phyloP scores from a whole-genome alignment of 2,329 filamentous ascomycete species.

The Penicillium sp. region DNA sequence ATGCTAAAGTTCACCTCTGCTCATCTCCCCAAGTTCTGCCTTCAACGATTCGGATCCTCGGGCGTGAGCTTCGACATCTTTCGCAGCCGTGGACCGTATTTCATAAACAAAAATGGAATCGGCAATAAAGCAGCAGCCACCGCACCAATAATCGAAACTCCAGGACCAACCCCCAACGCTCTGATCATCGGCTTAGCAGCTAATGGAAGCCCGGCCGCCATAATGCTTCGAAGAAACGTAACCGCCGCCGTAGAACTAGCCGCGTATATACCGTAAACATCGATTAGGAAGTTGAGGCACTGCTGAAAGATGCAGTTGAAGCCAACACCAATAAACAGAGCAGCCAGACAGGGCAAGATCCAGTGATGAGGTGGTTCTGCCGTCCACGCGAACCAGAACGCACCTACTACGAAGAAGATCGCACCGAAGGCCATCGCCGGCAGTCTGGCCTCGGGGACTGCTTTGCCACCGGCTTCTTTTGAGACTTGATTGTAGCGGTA shows the following conservation, averaged over 20 bases:
- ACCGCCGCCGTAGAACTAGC: constrained; percentile 43
- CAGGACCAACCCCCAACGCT: constrained; percentile 41
- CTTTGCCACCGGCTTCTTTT: constrained; percentile 25
- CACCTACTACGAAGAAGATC: constrained; percentile 40
- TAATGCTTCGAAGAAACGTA: constrained; percentile 42
- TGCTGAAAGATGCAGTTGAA: constrained; percentile 48
- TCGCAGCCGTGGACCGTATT: constrained; percentile 39
- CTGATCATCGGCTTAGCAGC: constrained; percentile 42
- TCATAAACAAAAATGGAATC: constrained; percentile 47
- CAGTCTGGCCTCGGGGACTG: constrained; percentile 41
- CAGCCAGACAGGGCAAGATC: constrained; percentile 12
- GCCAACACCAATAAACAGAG: constrained; percentile 43
- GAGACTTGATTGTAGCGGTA: constrained; percentile 36
- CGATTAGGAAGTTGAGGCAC: constrained; percentile 47
- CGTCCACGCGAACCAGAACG: constrained; percentile 47
- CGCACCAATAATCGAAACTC: constrained; percentile 41
- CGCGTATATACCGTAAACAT: constrained; percentile 40
- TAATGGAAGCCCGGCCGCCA: constrained; percentile 38
- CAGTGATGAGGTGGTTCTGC: constrained; percentile 23
- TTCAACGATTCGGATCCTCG: constrained; percentile 1
- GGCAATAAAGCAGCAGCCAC: constrained; percentile 40
- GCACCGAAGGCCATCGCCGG: constrained; percentile 47
- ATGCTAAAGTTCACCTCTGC: background rate
- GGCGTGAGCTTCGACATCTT: constrained; percentile 43
- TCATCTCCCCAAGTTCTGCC: background rate